A percentile compares a stretch with the other conserved stretches of the same genome.
These are phyloP conservation scores for Polytolypa hystricis DNA, from an alignment of 2,329 filamentous ascomycete species.

Conservation along the genomic window DNA sequence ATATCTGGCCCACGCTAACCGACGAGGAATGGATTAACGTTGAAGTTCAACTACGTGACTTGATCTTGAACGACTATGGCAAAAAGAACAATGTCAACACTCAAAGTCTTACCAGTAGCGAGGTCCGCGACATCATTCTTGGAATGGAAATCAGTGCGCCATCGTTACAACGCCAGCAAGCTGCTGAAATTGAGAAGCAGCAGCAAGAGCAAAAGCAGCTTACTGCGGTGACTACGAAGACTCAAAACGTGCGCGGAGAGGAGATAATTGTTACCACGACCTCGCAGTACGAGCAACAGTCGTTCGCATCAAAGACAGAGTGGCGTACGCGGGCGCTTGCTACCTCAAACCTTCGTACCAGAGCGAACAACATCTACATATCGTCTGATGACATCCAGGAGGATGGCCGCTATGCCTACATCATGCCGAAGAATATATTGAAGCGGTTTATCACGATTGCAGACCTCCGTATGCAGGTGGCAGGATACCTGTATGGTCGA, in stretches of 20 bases:
- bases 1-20: conserved; percentile 90
- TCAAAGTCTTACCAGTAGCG: conserved; percentile 87
- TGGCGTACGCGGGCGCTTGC: conserved; percentile 96
- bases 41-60: conserved; percentile 87
- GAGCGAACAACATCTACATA: conserved; percentile 97
- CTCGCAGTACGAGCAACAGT: conserved; percentile 94
- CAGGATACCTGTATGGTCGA: conserved; percentile 86
- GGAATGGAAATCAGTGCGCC: conserved; percentile 99
- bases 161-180: conserved; percentile 95
- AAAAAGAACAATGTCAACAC: conserved; percentile 99
- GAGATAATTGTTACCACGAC: conserved; percentile 98
- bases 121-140: conserved; percentile 95
- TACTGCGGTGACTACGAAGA: conserved; percentile 95
- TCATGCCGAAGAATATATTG: conserved; percentile 98
- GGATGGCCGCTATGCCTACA: conserved; percentile 81
- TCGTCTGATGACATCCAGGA: conserved; percentile 88
- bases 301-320: conserved; percentile 96
- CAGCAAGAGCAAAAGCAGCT: conserved; percentile 94
- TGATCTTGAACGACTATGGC: conserved; percentile 96
- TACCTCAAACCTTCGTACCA: conserved; percentile 84
- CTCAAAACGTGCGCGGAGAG: conserved; percentile 90
- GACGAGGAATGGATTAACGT: conserved; percentile 99
- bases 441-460: conserved; percentile 98
- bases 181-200: conserved; percentile 97
- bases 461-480: conserved; percentile 90